Evolutionary conservation across 441 rosid genomes (phyloP).

Genomic region (Sinapis alba): DNA sequence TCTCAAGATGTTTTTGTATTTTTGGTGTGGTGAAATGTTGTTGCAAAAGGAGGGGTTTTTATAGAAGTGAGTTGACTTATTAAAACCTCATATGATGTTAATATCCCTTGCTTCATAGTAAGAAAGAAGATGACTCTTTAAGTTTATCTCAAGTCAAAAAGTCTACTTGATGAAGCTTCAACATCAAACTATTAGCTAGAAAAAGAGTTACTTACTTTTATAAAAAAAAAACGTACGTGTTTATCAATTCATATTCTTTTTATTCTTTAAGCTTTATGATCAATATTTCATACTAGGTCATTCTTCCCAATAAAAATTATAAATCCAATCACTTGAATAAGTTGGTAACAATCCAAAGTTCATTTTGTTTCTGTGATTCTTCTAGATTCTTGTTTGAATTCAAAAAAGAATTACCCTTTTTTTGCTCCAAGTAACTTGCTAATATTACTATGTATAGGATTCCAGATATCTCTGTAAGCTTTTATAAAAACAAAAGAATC

Average conservation of each 20-base stretch:
- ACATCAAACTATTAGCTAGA: neutral
- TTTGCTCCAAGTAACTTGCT: neutral
- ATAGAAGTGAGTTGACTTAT: neutral
- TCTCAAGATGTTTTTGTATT: neutral
- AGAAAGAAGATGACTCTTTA: conserved; percentile 37
- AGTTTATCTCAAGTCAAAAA: conserved; percentile 31
- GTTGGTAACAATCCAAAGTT: neutral
- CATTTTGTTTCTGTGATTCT: neutral
- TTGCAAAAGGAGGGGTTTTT: no score
- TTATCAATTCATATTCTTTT: neutral
- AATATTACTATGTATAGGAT: neutral
- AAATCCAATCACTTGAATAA: neutral
- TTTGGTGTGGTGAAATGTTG: no score
- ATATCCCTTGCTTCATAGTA: conserved; percentile 43
- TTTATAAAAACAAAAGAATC: neutral
- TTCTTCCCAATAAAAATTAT: neutral
- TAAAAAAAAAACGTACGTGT: neutral
- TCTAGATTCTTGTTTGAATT: neutral
- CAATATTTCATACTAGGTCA: neutral
- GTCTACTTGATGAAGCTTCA: conserved; percentile 18
- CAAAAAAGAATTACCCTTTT: no score
- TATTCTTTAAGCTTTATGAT: neutral
- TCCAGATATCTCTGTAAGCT: neutral
- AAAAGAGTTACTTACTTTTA: neutral
- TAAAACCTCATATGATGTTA: conserved; percentile 29